A percentile compares a stretch with the other conserved stretches of the same genome.
These are phyloP conservation scores for Pleurotus eryngii DNA, from an alignment of 768 basidiomycete genomes.

Conservation along the genomic window DNA sequence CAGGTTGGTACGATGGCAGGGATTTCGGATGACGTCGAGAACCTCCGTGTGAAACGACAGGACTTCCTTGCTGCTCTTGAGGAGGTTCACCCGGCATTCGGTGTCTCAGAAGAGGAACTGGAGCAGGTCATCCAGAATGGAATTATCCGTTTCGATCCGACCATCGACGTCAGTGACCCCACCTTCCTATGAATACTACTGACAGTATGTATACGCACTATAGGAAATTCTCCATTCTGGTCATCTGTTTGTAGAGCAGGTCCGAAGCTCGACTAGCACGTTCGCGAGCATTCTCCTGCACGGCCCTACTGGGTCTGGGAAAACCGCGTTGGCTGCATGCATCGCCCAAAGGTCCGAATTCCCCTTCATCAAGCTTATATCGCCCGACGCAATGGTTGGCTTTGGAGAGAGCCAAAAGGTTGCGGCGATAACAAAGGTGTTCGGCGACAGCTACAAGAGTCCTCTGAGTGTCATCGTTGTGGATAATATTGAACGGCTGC, in stretches of 20 bases:
- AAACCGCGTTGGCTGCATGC: slow-evolving; percentile 91
- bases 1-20: slow-evolving; percentile 94
- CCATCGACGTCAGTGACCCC: slow-evolving; percentile 64
- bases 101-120: slow-evolving; percentile 96
- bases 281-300: slow-evolving; percentile 88
- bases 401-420: slow-evolving; percentile 93
- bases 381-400: slow-evolving; percentile 96
- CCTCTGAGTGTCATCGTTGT: slow-evolving; percentile 94
- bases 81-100: slow-evolving; percentile 95
- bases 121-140: slow-evolving; percentile 93
- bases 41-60: slow-evolving; percentile 77
- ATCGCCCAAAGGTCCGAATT: slow-evolving; percentile 92
- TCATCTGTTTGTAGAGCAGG: slow-evolving; percentile 88
- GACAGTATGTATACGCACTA: neutral
- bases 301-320: slow-evolving; percentile 88
- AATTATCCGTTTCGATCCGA: slow-evolving; percentile 81
- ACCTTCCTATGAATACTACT: neutral
- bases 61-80: slow-evolving; percentile 92
- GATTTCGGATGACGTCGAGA: slow-evolving; percentile 93
- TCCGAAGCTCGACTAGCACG: slow-evolving; percentile 83
- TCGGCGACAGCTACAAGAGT: slow-evolving; percentile 95
- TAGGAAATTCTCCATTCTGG: slow-evolving; percentile 88
- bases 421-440: slow-evolving; percentile 85
- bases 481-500: slow-evolving; percentile 88
- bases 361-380: slow-evolving; percentile 97